Conservation (phyloP, 768 basidiomycete species). For the Tulasnella sp. region DNA sequence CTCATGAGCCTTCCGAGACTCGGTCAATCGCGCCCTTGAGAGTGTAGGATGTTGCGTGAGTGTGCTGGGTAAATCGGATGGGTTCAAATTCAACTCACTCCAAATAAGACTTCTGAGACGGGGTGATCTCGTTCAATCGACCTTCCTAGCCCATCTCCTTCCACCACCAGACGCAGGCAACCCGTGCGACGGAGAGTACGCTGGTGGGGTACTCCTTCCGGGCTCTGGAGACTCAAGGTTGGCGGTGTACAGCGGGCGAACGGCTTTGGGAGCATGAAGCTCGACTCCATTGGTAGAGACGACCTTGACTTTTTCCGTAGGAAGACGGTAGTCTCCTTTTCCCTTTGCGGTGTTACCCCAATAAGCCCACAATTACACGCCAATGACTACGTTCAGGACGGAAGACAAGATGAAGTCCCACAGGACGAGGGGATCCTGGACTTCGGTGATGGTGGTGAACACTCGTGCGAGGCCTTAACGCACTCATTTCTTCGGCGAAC, state of each 20-base stretch:
- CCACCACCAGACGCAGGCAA: conserved; percentile 41
- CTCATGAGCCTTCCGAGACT: too few species aligned
- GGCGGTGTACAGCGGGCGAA: conserved; percentile 38
- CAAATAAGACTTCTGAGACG: not conserved
- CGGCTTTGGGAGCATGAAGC: not conserved
- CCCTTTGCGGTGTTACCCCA: conserved; percentile 50
- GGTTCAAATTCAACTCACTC: too few species aligned
- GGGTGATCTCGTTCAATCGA: conserved; percentile 35
- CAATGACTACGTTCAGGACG: conserved; percentile 73
- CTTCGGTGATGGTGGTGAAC: conserved; percentile 88
- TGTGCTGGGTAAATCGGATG: too few species aligned
- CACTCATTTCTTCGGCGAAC: too few species aligned
- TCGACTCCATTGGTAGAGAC: not conserved
- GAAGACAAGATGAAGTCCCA: conserved; percentile 82
- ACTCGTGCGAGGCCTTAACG: conserved; percentile 69
- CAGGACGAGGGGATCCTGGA: conserved; percentile 69
- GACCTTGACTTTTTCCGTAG: conserved; percentile 12
- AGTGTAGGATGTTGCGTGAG: too few species aligned
- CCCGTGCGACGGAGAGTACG: conserved; percentile 30
- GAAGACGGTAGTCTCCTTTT: conserved; percentile 30
- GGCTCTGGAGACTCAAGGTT: conserved; percentile 33
- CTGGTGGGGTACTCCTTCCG: conserved; percentile 32
- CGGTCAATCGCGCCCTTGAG: too few species aligned
- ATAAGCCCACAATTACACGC: conserved; percentile 75
- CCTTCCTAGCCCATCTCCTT: conserved; percentile 66